These are phyloP conservation scores for Hamamelis virginiana DNA, from an alignment of 164 flowering plant species.

Conservation along the genomic window DNA sequence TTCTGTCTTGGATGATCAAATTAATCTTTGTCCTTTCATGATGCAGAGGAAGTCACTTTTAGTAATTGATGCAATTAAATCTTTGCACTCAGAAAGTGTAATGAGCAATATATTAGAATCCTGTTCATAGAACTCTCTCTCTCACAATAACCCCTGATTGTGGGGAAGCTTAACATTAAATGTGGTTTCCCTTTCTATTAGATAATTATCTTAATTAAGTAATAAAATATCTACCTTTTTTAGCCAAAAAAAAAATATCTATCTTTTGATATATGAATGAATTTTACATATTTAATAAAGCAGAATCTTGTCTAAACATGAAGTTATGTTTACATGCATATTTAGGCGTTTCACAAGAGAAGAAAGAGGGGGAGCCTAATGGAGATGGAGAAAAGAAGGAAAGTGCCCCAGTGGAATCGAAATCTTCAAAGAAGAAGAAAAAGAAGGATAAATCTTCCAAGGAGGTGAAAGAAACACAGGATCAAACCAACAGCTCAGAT, in stretches of 20 bases:
- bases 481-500: conserved; percentile 13
- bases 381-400: conserved; percentile 60
- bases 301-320: background rate
- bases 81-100: too few species aligned
- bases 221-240: background rate
- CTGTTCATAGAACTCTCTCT: too few species aligned
- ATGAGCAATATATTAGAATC: too few species aligned
- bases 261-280: background rate
- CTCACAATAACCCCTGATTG: too few species aligned
- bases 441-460: conserved; percentile 81
- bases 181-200: too few species aligned
- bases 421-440: conserved; percentile 85
- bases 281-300: background rate
- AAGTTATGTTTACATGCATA: background rate
- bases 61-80: too few species aligned
- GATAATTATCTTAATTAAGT: too few species aligned
- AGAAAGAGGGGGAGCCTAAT: conserved; percentile 38
- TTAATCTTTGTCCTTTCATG: too few species aligned
- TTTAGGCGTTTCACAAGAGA: conserved; percentile 48
- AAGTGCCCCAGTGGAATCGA: conserved; percentile 56
- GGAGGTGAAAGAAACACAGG: conserved; percentile 42
- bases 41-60: too few species aligned
- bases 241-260: too few species aligned
- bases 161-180: too few species aligned
- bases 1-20: too few species aligned